Base-by-base conservation (phyloP, 345 rosid species). In the Cardamine chenopodiifolia region DNA sequence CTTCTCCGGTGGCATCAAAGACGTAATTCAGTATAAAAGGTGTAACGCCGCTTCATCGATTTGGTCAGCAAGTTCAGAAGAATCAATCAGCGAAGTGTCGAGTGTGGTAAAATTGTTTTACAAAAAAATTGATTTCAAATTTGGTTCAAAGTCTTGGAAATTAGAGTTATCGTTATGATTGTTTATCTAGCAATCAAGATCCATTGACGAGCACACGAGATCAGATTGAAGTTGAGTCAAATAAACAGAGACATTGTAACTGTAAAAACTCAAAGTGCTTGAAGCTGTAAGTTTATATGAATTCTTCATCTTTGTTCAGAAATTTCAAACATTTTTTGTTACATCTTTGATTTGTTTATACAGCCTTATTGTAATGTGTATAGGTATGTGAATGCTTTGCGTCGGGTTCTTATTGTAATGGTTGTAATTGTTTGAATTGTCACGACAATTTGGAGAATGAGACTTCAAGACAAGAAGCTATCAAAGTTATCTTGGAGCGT, bases 321-420 rank as follows among this genome's bases (percentile, higher is more conserved):
- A 15, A 59, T 8, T 19, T 26, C 0, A 37, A 37, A 35, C 4
- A 7, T 14, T 35, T 37, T 0, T 53, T 28, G 13, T 35, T 6
- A 35, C 4, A 7, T 14, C 20, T 37, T 0, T 53, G 18, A 10
- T 35, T 6, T 58, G 25, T 26, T 62, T 71, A 34, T 34, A 34
- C 0, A 19, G 28, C 3, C 12, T 12, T 48, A 2, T 15, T 67
- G 12, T 71, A 7, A 22, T 39, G 0, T 70, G 45, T 64, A 71
- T 40, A 93, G 98, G 90, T 91, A 91, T 91, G 98, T 35, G 96
- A 91, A 77, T 93, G 97, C 85, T 93, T 91, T 83, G 85, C 96
- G 42, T 80, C 90, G 15, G 94, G 97, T 37, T 72, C 81, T 39
- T 77, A 86, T 72, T 91, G 94, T 55, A 85, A 88, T 29, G 97